Evolutionary conservation across 805 yeast genomes (phyloP).

Genomic region (Wickerhamomyces alni): DNA sequence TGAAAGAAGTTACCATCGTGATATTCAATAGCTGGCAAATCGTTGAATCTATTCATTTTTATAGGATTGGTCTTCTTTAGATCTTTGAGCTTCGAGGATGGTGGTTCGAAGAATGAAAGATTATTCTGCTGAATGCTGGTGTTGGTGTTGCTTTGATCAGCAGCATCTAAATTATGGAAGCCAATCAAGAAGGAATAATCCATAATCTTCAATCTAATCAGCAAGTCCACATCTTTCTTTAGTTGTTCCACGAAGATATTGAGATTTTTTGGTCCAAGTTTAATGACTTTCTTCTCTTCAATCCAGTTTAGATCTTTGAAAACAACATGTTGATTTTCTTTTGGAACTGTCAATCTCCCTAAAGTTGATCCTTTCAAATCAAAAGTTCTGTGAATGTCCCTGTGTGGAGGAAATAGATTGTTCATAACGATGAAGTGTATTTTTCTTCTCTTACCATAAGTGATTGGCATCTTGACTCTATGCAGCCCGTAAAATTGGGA

Average conservation of each 20-base stretch:
- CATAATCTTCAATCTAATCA: conserved; percentile 81
- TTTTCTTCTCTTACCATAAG: conserved; percentile 45
- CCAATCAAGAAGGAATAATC: conserved; percentile 91
- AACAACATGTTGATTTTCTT: conserved; percentile 37
- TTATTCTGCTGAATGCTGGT: conserved; percentile 26
- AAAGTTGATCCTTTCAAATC: conserved; percentile 92
- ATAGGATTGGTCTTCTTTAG: conserved; percentile 42
- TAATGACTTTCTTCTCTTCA: conserved; percentile 54
- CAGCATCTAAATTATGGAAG: conserved; percentile 62
- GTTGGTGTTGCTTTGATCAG: conserved; percentile 36
- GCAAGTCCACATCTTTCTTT: conserved; percentile 63
- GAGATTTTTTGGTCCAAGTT: conserved; percentile 68
- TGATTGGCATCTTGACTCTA: conserved; percentile 80
- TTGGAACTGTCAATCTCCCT: conserved; percentile 57
- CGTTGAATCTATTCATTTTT: conserved; percentile 33
- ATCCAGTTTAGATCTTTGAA: conserved; percentile 89
- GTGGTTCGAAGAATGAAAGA: conserved; percentile 28
- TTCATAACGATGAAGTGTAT: conserved; percentile 96
- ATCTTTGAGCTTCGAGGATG: conserved; percentile 21
- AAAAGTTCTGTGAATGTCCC: conserved; percentile 77
- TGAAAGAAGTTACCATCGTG: conserved; percentile 56
- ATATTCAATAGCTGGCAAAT: conserved; percentile 37
- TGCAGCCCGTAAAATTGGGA: conserved; percentile 97
- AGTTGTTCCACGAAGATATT: conserved; percentile 61
- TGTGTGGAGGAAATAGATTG: conserved; percentile 90